A percentile compares a stretch with the other conserved stretches of the same genome.
Evolutionary conservation across 2,329 filamentous ascomycete species (phyloP).

Genomic region (Fusarium metavorans): DNA sequence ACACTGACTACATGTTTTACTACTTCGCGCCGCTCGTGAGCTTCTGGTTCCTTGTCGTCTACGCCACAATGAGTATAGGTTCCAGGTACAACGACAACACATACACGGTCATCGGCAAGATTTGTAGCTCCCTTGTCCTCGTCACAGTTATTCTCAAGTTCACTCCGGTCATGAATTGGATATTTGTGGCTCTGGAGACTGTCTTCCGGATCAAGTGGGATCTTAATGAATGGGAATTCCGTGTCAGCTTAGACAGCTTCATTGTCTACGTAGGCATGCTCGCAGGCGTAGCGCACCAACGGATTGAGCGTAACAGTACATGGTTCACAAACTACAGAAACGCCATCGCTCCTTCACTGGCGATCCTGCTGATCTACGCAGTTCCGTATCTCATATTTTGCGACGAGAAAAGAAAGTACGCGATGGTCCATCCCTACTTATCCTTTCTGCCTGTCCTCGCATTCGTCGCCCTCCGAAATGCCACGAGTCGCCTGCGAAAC

Average conservation of each 20-base stretch:
- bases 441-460: constrained; percentile 66
- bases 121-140: constrained; percentile 55
- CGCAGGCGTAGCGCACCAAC: constrained; percentile 45
- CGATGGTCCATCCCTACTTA: constrained; percentile 64
- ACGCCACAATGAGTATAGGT: constrained; percentile 60
- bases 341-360: constrained; percentile 31
- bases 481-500: constrained; percentile 29
- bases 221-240: constrained; percentile 61
- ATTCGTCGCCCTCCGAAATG: constrained; percentile 65
- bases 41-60: constrained; percentile 73
- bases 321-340: constrained; percentile 39
- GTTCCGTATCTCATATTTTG: constrained; percentile 13
- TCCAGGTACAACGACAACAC: constrained; percentile 56
- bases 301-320: constrained; percentile 27
- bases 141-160: constrained; percentile 45
- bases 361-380: constrained; percentile 49
- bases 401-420: constrained; percentile 52
- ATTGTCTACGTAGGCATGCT: constrained; percentile 69
- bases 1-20: constrained; percentile 64
- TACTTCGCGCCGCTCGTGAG: constrained; percentile 70
- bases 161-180: constrained; percentile 35
- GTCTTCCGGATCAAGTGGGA: constrained; percentile 63
- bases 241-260: constrained; percentile 64
- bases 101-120: constrained; percentile 59
- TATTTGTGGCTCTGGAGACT: constrained; percentile 48